phyloP scores from a whole-genome alignment of 176 grass and related monocot species.

The Areca catechu region DNA sequence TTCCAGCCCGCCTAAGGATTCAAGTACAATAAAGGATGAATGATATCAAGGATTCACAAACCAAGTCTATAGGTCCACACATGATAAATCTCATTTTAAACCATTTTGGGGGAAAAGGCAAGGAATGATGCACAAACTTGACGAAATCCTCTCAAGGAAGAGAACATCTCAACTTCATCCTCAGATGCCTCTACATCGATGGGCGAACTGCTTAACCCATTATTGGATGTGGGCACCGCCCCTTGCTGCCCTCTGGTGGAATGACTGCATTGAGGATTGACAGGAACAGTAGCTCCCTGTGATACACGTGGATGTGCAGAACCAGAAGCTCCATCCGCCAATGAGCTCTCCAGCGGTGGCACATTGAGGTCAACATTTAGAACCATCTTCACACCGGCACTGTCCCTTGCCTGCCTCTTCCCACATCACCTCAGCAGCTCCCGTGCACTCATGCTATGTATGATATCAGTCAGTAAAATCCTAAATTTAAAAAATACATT shows the following conservation, averaged over 20 bases:
- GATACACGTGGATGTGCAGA: neutral
- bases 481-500: neutral
- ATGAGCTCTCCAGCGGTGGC: neutral
- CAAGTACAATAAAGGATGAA: too few relatives aligned
- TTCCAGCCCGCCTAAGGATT: too few relatives aligned
- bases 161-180: constrained; percentile 53
- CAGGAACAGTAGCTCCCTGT: neutral
- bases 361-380: constrained; percentile 12
- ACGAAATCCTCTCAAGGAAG: constrained; percentile 32
- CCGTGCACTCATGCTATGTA: neutral
- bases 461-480: neutral
- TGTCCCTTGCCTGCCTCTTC: neutral
- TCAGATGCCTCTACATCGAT: constrained; percentile 51
- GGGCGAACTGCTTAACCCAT: constrained; percentile 26
- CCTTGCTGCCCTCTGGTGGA: constrained; percentile 5
- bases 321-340: neutral
- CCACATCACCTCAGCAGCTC: neutral
- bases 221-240: neutral
- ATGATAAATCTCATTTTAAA: neutral
- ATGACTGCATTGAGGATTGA: neutral
- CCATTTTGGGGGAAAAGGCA: constrained; percentile 3
- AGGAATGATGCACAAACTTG: constrained; percentile 33
- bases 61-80: too few relatives aligned
- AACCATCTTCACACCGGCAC: neutral
- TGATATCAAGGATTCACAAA: too few relatives aligned